These are phyloP conservation scores for Leccinum fallax DNA, from an alignment of 1,284 basidiomycete genomes.

Conservation along the genomic window DNA sequence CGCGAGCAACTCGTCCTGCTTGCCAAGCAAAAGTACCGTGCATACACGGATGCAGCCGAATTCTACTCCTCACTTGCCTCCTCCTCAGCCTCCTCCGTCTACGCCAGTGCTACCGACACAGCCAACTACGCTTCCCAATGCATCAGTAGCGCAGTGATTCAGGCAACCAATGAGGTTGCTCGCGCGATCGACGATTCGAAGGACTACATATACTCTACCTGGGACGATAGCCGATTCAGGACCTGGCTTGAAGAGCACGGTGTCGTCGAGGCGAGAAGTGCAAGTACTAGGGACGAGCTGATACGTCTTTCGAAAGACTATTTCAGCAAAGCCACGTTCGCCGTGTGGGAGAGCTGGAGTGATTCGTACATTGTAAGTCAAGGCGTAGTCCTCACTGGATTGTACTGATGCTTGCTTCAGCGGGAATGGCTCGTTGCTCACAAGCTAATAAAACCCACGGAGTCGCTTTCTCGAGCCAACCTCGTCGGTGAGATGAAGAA, in stretches of 20 bases:
- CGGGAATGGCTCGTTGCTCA: slow-evolving; percentile 83
- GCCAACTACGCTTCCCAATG: slow-evolving; percentile 50
- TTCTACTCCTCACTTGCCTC: slow-evolving; percentile 54
- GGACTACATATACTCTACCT: slow-evolving; percentile 87
- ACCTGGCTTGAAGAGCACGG: slow-evolving; percentile 77
- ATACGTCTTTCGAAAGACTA: slow-evolving; percentile 67
- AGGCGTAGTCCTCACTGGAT: neutral
- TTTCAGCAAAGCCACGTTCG: slow-evolving; percentile 63
- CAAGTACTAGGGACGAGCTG: slow-evolving; percentile 69
- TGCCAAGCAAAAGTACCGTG: slow-evolving; percentile 71
- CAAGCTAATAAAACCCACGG: slow-evolving; percentile 40
- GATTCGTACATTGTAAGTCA: slow-evolving; percentile 76
- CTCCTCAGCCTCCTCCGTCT: slow-evolving; percentile 60
- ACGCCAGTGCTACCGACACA: slow-evolving; percentile 28
- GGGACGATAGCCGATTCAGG: slow-evolving; percentile 78
- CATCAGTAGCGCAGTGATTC: slow-evolving; percentile 43
- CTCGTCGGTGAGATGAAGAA: slow-evolving; percentile 71
- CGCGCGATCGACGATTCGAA: slow-evolving; percentile 70
- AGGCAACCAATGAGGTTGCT: slow-evolving; percentile 59
- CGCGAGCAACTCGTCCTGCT: slow-evolving; percentile 79
- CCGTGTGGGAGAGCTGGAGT: slow-evolving; percentile 84
- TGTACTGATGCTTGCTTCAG: slow-evolving; percentile 37
- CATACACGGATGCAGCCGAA: slow-evolving; percentile 57
- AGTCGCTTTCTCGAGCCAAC: slow-evolving; percentile 53
- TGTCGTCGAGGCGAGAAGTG: slow-evolving; percentile 64